Conservation (phyloP, 2,329 filamentous ascomycete species). For the Diplodia intermedia region DNA sequence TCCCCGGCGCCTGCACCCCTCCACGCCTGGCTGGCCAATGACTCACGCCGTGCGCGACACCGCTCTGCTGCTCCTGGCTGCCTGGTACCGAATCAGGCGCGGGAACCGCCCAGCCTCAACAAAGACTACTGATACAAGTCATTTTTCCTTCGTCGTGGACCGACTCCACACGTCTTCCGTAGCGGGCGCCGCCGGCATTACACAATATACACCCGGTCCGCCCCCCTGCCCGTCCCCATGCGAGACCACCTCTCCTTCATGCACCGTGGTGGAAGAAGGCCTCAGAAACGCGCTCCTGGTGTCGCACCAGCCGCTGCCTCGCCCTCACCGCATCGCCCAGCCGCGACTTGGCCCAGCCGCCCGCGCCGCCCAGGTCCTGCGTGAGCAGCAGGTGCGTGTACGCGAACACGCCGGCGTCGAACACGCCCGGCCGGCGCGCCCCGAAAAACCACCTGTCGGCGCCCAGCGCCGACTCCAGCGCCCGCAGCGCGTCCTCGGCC, state of each 20-base stretch:
- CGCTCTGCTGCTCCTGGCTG: slow-evolving; percentile 2
- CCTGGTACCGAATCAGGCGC: slow-evolving; percentile 18
- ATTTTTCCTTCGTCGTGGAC: background rate
- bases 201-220: slow-evolving; percentile 1
- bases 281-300: slow-evolving; percentile 65
- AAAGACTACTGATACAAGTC: slow-evolving; percentile 17
- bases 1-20: slow-evolving; percentile 2
- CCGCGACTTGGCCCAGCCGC: slow-evolving; percentile 67
- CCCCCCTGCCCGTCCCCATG: background rate
- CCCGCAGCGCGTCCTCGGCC: slow-evolving; percentile 67
- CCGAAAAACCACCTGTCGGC: slow-evolving; percentile 68
- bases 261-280: slow-evolving; percentile 53
- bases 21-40: slow-evolving; percentile 6
- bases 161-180: background rate
- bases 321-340: slow-evolving; percentile 64
- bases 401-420: slow-evolving; percentile 89
- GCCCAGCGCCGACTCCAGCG: slow-evolving; percentile 66
- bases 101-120: background rate
- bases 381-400: slow-evolving; percentile 85
- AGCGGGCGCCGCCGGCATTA: slow-evolving; percentile 5
- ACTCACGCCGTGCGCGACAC: slow-evolving; percentile 15
- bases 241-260: background rate
- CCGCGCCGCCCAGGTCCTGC: slow-evolving; percentile 57
- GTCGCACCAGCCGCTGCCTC: slow-evolving; percentile 68
- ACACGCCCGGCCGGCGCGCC: slow-evolving; percentile 66